A percentile compares a stretch with the other conserved stretches of the same genome.
These are phyloP conservation scores for Crithidia thermophila DNA, from an alignment of 208 protist genomes.

Conservation along the genomic window DNA sequence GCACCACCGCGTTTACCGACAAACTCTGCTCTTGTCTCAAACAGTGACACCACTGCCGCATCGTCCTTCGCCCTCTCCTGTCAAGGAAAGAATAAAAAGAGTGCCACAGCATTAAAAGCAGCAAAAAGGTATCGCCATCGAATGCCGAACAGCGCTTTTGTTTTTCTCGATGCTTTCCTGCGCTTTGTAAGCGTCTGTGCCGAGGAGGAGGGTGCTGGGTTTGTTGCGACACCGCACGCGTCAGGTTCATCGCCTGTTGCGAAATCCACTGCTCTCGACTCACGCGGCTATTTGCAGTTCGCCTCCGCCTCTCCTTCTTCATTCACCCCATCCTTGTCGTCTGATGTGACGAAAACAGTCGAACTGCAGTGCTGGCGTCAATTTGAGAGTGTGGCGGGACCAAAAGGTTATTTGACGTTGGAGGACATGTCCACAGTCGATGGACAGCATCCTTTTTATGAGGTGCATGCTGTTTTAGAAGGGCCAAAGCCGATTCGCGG, in stretches of 20 bases:
- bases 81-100: no score
- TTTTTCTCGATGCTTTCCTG: constrained; percentile 15
- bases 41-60: no score
- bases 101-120: no score
- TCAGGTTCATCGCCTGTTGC: no score
- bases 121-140: not conserved
- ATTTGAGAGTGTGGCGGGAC: constrained; percentile 57
- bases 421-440: constrained; percentile 30
- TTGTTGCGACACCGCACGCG: no score
- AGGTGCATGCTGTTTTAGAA: constrained; percentile 12
- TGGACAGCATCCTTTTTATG: constrained; percentile 23
- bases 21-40: not conserved
- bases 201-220: constrained; percentile 26
- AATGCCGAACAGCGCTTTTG: not conserved
- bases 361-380: constrained; percentile 33
- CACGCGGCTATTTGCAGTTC: no score
- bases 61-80: no score
- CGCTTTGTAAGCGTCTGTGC: constrained; percentile 28
- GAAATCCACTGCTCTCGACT: no score
- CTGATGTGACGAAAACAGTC: not conserved
- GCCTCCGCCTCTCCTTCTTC: no score
- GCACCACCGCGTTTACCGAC: not conserved
- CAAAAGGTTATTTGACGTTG: constrained; percentile 57
- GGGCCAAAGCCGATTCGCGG: not conserved
- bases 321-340: not conserved